Percentiles rank a stretch among this genome's conserved stretches.
These are phyloP conservation scores for Clarireedia homoeocarpa DNA, from an alignment of 2,329 filamentous ascomycete species.

Conservation along the genomic window DNA sequence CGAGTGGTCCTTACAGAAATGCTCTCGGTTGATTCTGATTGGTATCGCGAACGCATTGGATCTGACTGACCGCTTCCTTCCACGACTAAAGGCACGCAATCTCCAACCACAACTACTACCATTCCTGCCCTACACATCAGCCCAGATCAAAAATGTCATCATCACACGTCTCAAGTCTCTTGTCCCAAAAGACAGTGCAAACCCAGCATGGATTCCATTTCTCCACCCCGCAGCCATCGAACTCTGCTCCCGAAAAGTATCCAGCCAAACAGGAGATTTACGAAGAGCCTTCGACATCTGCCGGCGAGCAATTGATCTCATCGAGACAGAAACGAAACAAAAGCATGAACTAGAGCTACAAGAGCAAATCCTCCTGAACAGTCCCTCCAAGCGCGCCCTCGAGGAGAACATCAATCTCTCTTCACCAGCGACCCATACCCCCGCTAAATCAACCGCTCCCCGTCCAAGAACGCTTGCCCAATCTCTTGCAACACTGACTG, in stretches of 20 bases:
- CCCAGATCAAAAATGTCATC: conserved; percentile 82
- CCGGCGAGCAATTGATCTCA: conserved; percentile 77
- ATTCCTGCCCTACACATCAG: conserved; percentile 84
- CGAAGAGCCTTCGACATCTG: conserved; percentile 95
- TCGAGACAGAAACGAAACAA: conserved; percentile 74
- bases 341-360: conserved; percentile 59
- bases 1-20: conserved; percentile 82
- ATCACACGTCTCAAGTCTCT: conserved; percentile 73
- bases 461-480: conserved; percentile 37
- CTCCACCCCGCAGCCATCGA: conserved; percentile 91
- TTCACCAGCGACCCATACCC: conserved; percentile 36
- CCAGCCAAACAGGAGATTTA: conserved; percentile 87
- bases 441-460: conserved; percentile 28
- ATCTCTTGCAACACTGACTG: conserved; percentile 51
- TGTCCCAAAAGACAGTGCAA: conserved; percentile 47
- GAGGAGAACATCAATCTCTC: conserved; percentile 75
- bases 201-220: conserved; percentile 65
- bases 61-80: conserved; percentile 88
- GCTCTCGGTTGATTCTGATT: conserved; percentile 73
- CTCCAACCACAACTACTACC: conserved; percentile 83
- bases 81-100: conserved; percentile 85
- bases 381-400: conserved; percentile 68
- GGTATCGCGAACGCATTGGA: conserved; percentile 96
- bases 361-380: conserved; percentile 48
- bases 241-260: conserved; percentile 89